Conservation (phyloP, 164 flowering plant genomes). For the Kalanchoe fedtschenkoi region DNA sequence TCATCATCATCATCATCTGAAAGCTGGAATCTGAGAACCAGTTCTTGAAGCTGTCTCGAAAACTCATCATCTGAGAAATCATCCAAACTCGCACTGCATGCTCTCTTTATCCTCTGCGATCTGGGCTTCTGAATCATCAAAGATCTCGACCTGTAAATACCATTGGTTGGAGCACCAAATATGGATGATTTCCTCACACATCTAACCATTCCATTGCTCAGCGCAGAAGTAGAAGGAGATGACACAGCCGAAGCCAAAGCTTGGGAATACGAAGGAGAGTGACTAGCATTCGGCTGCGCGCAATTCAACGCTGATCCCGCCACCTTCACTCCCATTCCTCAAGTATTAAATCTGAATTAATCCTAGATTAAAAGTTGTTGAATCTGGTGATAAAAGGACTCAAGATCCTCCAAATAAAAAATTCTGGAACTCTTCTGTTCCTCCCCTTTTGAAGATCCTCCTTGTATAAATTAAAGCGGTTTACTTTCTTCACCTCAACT, state of each 20-base stretch:
- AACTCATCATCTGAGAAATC: slow-evolving; percentile 69
- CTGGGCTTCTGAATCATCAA: slow-evolving; percentile 22
- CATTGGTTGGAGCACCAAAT: slow-evolving; percentile 22
- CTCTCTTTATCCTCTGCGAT: slow-evolving; percentile 21
- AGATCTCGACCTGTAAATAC: slow-evolving; percentile 33
- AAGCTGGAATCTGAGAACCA: slow-evolving; percentile 39
- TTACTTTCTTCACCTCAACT: slow-evolving; percentile 2
- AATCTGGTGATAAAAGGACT: too few species aligned
- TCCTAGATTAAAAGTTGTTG: too few species aligned
- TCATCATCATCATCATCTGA: slow-evolving; percentile 16
- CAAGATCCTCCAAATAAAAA: too few species aligned
- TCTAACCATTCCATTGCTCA: slow-evolving; percentile 12
- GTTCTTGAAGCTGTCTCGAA: slow-evolving; percentile 41
- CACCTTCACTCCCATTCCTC: slow-evolving; percentile 36
- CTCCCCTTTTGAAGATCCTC: background rate
- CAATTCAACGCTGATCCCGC: slow-evolving; percentile 38
- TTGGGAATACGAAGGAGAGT: slow-evolving; percentile 38
- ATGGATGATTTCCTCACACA: slow-evolving; percentile 22
- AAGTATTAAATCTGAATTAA: background rate
- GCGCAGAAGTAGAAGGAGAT: slow-evolving; percentile 21
- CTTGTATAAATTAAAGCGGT: background rate
- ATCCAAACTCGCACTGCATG: slow-evolving; percentile 37
- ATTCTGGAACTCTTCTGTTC: background rate
- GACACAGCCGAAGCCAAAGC: slow-evolving; percentile 37
- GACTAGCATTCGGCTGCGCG: slow-evolving; percentile 42